Evolutionary conservation across 805 yeast species (phyloP).

Genomic region (Metschnikowia arizonensis): DNA sequence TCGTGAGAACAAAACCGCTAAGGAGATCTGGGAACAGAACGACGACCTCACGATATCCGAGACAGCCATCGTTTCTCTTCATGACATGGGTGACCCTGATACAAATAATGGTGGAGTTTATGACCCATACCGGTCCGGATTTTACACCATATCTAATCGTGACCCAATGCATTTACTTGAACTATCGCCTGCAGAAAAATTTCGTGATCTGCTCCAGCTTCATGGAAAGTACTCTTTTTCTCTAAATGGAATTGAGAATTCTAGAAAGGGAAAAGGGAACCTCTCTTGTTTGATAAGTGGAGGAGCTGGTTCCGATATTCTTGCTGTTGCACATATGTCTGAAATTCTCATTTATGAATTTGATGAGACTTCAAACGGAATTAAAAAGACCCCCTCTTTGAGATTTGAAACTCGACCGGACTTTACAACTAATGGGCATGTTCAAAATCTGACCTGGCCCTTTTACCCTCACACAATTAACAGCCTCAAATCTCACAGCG

Average conservation of each 20-base stretch:
- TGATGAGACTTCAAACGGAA: conserved; percentile 25
- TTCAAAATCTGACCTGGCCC: conserved; percentile 48
- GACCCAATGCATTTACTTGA: conserved; percentile 17
- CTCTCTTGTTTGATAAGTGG: conserved; percentile 24
- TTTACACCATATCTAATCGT: not conserved
- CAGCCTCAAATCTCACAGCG: conserved; percentile 34
- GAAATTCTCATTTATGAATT: conserved; percentile 33
- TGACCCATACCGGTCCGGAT: not conserved
- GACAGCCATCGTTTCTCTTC: not conserved
- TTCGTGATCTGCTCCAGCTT: conserved; percentile 30
- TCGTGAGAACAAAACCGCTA: conserved; percentile 1
- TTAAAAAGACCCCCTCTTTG: conserved; percentile 24
- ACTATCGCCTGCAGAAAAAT: conserved; percentile 34
- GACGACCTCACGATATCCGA: conserved; percentile 1
- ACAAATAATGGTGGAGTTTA: conserved; percentile 1
- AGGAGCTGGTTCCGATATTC: conserved; percentile 15
- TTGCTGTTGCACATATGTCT: conserved; percentile 34
- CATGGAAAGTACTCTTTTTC: conserved; percentile 20
- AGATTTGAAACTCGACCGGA: conserved; percentile 42
- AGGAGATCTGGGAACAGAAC: conserved; percentile 5
- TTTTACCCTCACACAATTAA: conserved; percentile 56
- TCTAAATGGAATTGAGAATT: conserved; percentile 21
- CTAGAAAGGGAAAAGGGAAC: conserved; percentile 42
- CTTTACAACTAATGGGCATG: conserved; percentile 37
- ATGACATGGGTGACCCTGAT: not conserved